phyloP scores from a whole-genome alignment of 768 basidiomycete genomes.

The Leccinellum albellum region DNA sequence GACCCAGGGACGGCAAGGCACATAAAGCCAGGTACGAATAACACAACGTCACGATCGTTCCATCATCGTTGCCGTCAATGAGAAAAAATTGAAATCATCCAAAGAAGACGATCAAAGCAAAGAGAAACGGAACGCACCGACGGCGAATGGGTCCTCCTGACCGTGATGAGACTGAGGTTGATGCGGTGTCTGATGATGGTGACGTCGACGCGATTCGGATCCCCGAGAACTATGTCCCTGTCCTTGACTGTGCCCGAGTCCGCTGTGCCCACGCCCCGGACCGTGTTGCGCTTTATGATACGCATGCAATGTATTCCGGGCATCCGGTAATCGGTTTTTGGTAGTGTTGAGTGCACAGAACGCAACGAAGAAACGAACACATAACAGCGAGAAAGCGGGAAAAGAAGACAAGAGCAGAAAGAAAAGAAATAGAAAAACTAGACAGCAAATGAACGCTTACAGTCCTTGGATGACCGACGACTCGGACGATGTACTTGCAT shows the following conservation, averaged over 20 bases:
- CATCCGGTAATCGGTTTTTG: background rate
- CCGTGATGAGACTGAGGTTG: background rate
- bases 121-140: slow-evolving; percentile 9
- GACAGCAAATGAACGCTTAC: slow-evolving; percentile 2
- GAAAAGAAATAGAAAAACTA: background rate
- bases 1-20: background rate
- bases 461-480: slow-evolving; percentile 8
- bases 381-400: background rate
- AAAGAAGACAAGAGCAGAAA: background rate
- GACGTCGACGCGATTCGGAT: slow-evolving; percentile 13
- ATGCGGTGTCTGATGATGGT: background rate
- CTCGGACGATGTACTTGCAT: background rate
- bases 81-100: background rate
- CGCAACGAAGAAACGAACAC: background rate
- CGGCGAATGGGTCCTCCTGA: background rate
- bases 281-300: slow-evolving; percentile 2
- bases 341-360: background rate
- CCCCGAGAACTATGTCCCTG: background rate
- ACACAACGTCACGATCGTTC: background rate
- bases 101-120: background rate
- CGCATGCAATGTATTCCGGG: background rate
- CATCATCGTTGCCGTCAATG: background rate
- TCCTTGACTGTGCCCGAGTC: background rate
- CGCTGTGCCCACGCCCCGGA: background rate
- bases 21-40: background rate